Base-by-base conservation (phyloP, 2,329 filamentous ascomycete genomes). In the Diaporthe vaccinii region DNA sequence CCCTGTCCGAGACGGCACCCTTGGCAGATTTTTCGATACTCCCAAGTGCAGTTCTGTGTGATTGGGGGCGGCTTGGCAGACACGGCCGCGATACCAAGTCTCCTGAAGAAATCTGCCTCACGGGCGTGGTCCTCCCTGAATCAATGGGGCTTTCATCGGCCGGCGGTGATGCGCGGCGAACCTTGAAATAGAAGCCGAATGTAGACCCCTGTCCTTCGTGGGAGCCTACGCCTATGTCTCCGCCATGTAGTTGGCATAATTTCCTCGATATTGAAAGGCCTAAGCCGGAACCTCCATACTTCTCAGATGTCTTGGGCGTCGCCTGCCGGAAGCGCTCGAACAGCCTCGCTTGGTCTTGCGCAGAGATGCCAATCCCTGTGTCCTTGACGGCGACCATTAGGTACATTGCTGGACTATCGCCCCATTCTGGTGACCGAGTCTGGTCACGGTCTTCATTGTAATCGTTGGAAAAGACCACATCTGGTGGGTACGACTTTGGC, bases 241-340 rank as follows among this genome's bases (percentile, higher is more conserved):
- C 71, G 4, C 71, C 71, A 17, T 73, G 71, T 7, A 73, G n/a
- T 34, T 73, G 71, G 28, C 71, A 73, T 31, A 73, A 1, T 25
- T 73, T 73, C 17, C 71, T 53, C 15, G 71, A 65, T 22, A 73
- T 73, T 20, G 71, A 73, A 20, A 73, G 34, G 20, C 71, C 71
- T 28, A 73, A 15, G 5, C 71, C 71, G 5, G 71, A 73, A 0
- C 71, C 71, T 20, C 71, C 71, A 15, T 73, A 73, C 20, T 53
- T 73, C 31, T 73, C 71, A n/a, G 71, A 73, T 4, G 71, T 73
- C 71, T 73, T 73, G 14, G 71, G 71, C 12, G 71, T 73, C 2
- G 71, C 71, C 49, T 73, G 71, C 2, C 71, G 59, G 49, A 73
- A 73, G 20, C 71, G 71, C 25, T 73, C 71, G 15, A 73, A 73